These are phyloP conservation scores for Lactarius hatsudake DNA, from an alignment of 768 basidiomycete species.

Conservation along the genomic window DNA sequence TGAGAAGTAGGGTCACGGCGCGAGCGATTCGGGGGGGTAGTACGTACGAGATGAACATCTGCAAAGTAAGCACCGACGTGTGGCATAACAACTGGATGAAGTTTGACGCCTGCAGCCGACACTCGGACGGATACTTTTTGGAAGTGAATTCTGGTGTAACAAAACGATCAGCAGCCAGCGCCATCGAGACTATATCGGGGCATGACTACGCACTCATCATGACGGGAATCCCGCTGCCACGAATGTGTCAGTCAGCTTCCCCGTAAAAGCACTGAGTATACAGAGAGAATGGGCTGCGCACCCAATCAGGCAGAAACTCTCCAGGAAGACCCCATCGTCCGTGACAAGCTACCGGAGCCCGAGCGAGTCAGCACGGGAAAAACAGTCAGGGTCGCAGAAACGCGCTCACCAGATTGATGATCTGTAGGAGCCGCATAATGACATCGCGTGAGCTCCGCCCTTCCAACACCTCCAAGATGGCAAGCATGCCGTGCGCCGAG, in stretches of 20 bases:
- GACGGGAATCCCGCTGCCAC: conserved; percentile 81
- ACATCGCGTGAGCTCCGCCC: conserved; percentile 83
- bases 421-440: conserved; percentile 77
- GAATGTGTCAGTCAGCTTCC: conserved; percentile 4
- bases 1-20: too few species aligned
- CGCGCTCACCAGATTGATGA: conserved; percentile 76
- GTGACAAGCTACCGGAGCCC: conserved; percentile 40
- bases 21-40: background rate
- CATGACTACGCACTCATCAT: conserved; percentile 68
- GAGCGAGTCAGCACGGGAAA: background rate
- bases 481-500: conserved; percentile 91
- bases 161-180: conserved; percentile 4
- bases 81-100: conserved; percentile 92
- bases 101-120: conserved; percentile 90
- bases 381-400: background rate
- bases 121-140: conserved; percentile 90
- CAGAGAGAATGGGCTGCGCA: conserved; percentile 33
- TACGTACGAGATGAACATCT: conserved; percentile 97
- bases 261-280: background rate
- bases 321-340: conserved; percentile 78
- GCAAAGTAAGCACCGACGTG: conserved; percentile 88
- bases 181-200: conserved; percentile 11
- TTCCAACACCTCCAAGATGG: conserved; percentile 91
- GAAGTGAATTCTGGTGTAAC: conserved; percentile 76
- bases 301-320: conserved; percentile 94